phyloP scores from a whole-genome alignment of 1,284 basidiomycete species.

The Cutaneotrichosporon cyanovorans region DNA sequence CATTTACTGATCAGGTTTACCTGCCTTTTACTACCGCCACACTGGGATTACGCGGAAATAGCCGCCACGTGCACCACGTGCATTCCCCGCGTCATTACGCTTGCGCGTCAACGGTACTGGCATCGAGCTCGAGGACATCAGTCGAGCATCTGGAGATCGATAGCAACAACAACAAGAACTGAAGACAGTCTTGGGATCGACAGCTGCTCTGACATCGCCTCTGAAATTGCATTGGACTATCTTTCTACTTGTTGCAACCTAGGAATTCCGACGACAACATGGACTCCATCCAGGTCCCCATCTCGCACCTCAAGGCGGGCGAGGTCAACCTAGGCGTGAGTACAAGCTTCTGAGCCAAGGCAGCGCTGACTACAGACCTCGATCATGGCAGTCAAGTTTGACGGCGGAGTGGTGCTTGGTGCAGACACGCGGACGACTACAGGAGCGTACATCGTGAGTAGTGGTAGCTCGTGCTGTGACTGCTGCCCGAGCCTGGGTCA shows the following conservation, averaged over 20 bases:
- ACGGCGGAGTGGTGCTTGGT: slow-evolving; percentile 89
- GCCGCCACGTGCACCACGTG: no score
- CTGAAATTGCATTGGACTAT: background rate
- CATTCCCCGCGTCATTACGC: no score
- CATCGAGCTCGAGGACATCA: no score
- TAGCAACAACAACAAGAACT: background rate
- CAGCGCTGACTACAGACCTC: slow-evolving; percentile 61
- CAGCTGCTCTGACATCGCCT: background rate
- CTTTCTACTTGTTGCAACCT: background rate
- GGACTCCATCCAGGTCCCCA: slow-evolving; percentile 42
- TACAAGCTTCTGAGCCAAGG: slow-evolving; percentile 19
- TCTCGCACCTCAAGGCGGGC: slow-evolving; percentile 65
- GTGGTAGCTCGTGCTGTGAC: no score
- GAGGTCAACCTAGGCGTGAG: slow-evolving; percentile 91
- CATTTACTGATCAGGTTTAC: no score
- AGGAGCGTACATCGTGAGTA: slow-evolving; percentile 86
- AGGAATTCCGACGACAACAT: slow-evolving; percentile 16
- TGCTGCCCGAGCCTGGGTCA: no score
- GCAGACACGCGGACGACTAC: slow-evolving; percentile 96
- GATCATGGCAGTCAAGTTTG: slow-evolving; percentile 98
- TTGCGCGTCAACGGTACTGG: no score
- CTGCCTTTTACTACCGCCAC: no score
- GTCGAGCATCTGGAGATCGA: no score
- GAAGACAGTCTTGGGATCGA: background rate
- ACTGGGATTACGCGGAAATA: no score